Base-by-base conservation (phyloP, 2,329 filamentous ascomycete species). In the Beauveria varroae region DNA sequence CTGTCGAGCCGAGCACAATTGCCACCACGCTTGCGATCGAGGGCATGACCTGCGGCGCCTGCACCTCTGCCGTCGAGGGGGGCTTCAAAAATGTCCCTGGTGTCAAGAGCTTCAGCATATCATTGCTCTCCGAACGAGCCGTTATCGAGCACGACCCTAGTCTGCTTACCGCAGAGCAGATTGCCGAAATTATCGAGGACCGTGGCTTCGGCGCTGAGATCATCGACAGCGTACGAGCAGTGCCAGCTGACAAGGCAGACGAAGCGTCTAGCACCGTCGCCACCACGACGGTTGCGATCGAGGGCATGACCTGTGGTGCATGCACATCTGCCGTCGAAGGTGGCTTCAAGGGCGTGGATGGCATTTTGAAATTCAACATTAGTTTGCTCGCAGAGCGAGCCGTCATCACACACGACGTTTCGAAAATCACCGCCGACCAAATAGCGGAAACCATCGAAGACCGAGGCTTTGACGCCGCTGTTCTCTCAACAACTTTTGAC, bases 251-350 rank as follows among this genome's bases (percentile, higher is more conserved):
- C 59, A 68, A 71, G 26, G 20, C 63, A 24, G 64, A 66, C 37
- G 55, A 60, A 46, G 49, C 66, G 63, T 71, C 71, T 62, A 73
- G 78, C 64, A 75, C 76, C 56, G 69, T 83, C 4, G 80, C 87
- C 61, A 90, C 86, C 0, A 97, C 93, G 0, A 98, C 93, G 0
- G 82, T 99, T 20, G 86, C 90, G 5, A 90, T 99, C 60, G 91
- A 95, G 67, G 95, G 95, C 56, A 99, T 99, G 95, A 99, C 95
- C 1, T 98, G 95, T 71, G 93, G 93, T 24, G 91, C 95, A 47
- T 99, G 95, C 74, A 98, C 95, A 0, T 93, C 93, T 1, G 92
- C 93, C 6, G 86, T 98, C 1, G 90, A 97, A 69, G 82, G 85
- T 56, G 91, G 89, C 3, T 95, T 99, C 75, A 84, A 86, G 66